Conservation (phyloP, 441 rosid species). For the Arabidopsis hybrid region DNA sequence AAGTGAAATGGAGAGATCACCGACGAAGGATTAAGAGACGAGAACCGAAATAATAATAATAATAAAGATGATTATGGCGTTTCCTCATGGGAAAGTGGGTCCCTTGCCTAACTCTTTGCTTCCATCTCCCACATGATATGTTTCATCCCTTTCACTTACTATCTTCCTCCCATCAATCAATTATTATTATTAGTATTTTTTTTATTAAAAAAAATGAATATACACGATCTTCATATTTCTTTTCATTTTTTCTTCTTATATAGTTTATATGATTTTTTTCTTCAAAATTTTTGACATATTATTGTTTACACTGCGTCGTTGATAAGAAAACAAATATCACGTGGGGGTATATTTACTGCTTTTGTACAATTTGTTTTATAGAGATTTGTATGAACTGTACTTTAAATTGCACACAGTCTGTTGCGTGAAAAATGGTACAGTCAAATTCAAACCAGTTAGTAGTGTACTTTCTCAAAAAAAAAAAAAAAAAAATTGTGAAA, state of each 20-base stretch:
- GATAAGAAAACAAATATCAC: constrained; percentile 28
- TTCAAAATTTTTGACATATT: not conserved
- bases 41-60: constrained; percentile 38
- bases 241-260: not conserved
- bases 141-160: constrained; percentile 5
- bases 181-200: too few relatives aligned
- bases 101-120: constrained; percentile 51
- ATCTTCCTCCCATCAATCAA: not conserved
- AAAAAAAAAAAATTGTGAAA: not conserved
- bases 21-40: constrained; percentile 48
- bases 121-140: constrained; percentile 50
- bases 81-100: constrained; percentile 49
- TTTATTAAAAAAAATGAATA: not conserved
- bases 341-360: constrained; percentile 19
- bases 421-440: not conserved
- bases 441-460: not conserved
- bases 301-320: not conserved
- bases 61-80: constrained; percentile 28
- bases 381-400: not conserved
- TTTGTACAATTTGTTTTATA: constrained; percentile 3
- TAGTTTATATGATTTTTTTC: not conserved
- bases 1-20: constrained; percentile 52
- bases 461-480: not conserved
- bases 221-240: constrained; percentile 13
- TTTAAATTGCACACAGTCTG: not conserved